Conservation (phyloP, 2,329 filamentous ascomycete genomes). For the Rutstroemia sp. region DNA sequence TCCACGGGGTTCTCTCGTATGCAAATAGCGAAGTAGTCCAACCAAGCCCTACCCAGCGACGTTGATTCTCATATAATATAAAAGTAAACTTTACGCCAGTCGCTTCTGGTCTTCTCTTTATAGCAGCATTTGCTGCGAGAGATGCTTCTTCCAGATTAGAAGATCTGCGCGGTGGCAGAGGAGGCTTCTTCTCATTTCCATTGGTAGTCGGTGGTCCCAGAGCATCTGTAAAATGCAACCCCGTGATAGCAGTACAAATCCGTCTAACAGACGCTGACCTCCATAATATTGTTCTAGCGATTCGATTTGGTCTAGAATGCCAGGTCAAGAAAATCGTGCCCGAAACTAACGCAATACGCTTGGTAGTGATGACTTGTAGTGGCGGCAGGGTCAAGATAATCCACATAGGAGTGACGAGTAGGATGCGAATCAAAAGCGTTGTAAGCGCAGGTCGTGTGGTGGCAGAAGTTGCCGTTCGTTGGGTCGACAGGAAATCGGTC, state of each 20-base stretch:
- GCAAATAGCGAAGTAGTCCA: slow-evolving; percentile 91
- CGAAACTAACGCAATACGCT: slow-evolving; percentile 73
- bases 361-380: slow-evolving; percentile 76
- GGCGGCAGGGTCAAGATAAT: slow-evolving; percentile 74
- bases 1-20: slow-evolving; percentile 87
- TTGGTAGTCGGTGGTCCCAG: slow-evolving; percentile 22
- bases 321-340: slow-evolving; percentile 85
- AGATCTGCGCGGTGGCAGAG: slow-evolving; percentile 25
- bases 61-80: slow-evolving; percentile 91
- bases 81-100: slow-evolving; percentile 93
- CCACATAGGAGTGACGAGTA: slow-evolving; percentile 86
- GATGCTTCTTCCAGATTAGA: slow-evolving; percentile 20
- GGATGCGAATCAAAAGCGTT: slow-evolving; percentile 78
- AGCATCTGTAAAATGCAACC: slow-evolving; percentile 61
- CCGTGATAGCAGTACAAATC: slow-evolving; percentile 66
- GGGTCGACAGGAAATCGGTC: slow-evolving; percentile 89
- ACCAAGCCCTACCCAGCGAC: slow-evolving; percentile 87
- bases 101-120: slow-evolving; percentile 41
- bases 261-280: slow-evolving; percentile 69
- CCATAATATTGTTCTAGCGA: slow-evolving; percentile 85
- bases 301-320: slow-evolving; percentile 81
- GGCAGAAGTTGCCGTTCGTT: slow-evolving; percentile 81
- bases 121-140: slow-evolving; percentile 30
- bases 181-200: slow-evolving; percentile 24
- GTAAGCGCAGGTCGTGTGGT: slow-evolving; percentile 87